Evolutionary conservation across 139 green algal species (phyloP).

Genomic region (Volvox africanus): DNA sequence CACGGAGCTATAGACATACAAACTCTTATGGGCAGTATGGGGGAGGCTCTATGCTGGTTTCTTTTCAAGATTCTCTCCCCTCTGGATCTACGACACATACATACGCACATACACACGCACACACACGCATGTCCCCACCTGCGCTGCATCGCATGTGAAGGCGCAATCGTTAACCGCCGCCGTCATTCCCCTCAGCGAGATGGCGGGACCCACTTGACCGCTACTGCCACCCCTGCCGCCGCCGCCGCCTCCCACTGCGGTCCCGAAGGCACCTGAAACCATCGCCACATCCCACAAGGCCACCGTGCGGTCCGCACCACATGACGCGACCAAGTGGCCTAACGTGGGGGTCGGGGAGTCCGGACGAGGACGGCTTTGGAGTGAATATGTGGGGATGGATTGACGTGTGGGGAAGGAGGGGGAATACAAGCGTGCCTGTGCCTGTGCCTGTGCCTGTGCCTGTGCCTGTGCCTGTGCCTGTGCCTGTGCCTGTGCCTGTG

Average conservation of each 20-base stretch:
- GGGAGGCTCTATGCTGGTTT: too few species aligned
- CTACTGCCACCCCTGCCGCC: conserved; percentile 54
- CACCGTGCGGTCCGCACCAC: conserved; percentile 76
- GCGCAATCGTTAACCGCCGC: conserved; percentile 66
- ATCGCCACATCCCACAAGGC: conserved; percentile 76
- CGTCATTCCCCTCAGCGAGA: conserved; percentile 62
- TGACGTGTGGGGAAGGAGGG: too few species aligned
- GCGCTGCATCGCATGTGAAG: conserved; percentile 72
- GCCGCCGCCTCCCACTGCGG: conserved; percentile 49
- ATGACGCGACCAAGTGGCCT: conserved; percentile 73
- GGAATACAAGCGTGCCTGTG: too few species aligned
- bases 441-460: too few species aligned
- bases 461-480: too few species aligned
- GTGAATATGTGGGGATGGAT: too few species aligned
- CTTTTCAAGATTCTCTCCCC: too few species aligned
- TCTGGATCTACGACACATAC: too few species aligned
- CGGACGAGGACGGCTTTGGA: too few species aligned
- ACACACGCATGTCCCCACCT: neutral
- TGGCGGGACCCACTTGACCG: neutral
- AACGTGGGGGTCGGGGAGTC: neutral
- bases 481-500: too few species aligned
- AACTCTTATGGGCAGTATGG: too few species aligned
- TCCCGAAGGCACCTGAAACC: neutral
- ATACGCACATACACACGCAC: neutral
- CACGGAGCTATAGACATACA: too few species aligned